Percentiles rank a stretch among this genome's conserved stretches.
These are phyloP conservation scores for Termitomyces eurrhizus DNA, from an alignment of 768 basidiomycete genomes.

Conservation along the genomic window DNA sequence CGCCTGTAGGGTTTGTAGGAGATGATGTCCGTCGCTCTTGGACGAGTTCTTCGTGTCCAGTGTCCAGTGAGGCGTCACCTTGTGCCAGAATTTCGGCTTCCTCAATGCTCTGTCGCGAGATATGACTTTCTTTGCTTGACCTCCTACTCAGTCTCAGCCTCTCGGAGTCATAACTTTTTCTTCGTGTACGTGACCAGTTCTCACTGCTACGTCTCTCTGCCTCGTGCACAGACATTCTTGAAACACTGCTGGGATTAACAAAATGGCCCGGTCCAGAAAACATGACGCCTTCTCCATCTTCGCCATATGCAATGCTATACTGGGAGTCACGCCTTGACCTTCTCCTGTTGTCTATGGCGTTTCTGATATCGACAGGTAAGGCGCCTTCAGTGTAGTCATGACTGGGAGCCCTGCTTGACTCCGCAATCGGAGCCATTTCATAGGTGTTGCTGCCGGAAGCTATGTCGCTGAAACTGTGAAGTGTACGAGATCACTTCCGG, in stretches of 20 bases:
- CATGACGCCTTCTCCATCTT: constrained; percentile 60
- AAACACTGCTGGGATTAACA: constrained; percentile 74
- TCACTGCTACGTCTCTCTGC: constrained; percentile 54
- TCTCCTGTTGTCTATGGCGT: constrained; percentile 48
- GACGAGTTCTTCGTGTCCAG: constrained; percentile 20
- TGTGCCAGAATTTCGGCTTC: constrained; percentile 25
- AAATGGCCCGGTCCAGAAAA: constrained; percentile 75
- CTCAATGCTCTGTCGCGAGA: constrained; percentile 36
- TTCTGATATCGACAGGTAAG: constrained; percentile 66
- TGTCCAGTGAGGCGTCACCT: constrained; percentile 27
- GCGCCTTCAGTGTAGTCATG: constrained; percentile 89
- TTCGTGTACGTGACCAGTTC: constrained; percentile 43
- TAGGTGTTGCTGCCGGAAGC: constrained; percentile 22
- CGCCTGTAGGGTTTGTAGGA: constrained; percentile 36
- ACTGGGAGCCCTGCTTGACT: constrained; percentile 24
- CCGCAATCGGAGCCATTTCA: constrained; percentile 40
- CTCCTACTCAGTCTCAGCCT: constrained; percentile 34
- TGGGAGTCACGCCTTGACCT: constrained; percentile 67
- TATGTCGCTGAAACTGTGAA: constrained; percentile 4
- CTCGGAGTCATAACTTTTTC: constrained; percentile 48
- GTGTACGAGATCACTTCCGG: background rate
- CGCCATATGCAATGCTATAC: constrained; percentile 52
- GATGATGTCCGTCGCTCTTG: constrained; percentile 28
- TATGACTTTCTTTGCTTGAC: constrained; percentile 43
- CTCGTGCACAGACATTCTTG: constrained; percentile 69